phyloP scores from a whole-genome alignment of 257 asterid species.

The Nyctanthes arbortristis region DNA sequence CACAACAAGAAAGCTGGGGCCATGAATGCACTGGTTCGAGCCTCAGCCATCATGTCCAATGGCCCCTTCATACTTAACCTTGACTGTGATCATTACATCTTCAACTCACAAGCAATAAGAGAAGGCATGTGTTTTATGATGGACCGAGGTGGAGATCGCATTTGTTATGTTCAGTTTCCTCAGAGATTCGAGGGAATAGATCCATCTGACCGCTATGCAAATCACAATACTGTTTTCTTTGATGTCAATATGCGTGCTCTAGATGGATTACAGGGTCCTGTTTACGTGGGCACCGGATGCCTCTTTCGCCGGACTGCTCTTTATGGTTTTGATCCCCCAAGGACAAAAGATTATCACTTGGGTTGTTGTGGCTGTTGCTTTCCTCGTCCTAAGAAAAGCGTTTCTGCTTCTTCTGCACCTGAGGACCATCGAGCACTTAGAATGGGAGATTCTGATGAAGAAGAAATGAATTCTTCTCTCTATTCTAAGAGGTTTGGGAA shows the following conservation, averaged over 20 bases:
- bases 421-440: slow-evolving; percentile 19
- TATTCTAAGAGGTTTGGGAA: slow-evolving; percentile 22
- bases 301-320: slow-evolving; percentile 5
- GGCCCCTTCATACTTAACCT: slow-evolving; percentile 11
- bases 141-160: slow-evolving; percentile 9
- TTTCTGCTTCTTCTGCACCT: slow-evolving; percentile 13
- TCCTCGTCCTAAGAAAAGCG: background rate
- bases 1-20: slow-evolving; percentile 4
- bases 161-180: slow-evolving; percentile 4
- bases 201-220: slow-evolving; percentile 3
- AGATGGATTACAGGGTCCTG: slow-evolving; percentile 3
- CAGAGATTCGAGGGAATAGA: slow-evolving; percentile 5
- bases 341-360: slow-evolving; percentile 3
- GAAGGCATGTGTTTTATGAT: slow-evolving; percentile 8
- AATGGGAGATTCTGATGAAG: slow-evolving; percentile 22
- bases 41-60: slow-evolving; percentile 10
- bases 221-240: slow-evolving; percentile 4
- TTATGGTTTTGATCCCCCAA: slow-evolving; percentile 5
- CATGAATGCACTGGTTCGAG: slow-evolving; percentile 7
- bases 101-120: background rate
- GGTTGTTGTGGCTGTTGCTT: background rate
- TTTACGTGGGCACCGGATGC: slow-evolving; percentile 6
- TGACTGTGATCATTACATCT: slow-evolving; percentile 1
- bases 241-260: slow-evolving; percentile 5
- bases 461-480: slow-evolving; percentile 15